These are phyloP conservation scores for Zygotorulaspora chibaensis DNA, from an alignment of 805 yeast genomes.

Conservation along the genomic window DNA sequence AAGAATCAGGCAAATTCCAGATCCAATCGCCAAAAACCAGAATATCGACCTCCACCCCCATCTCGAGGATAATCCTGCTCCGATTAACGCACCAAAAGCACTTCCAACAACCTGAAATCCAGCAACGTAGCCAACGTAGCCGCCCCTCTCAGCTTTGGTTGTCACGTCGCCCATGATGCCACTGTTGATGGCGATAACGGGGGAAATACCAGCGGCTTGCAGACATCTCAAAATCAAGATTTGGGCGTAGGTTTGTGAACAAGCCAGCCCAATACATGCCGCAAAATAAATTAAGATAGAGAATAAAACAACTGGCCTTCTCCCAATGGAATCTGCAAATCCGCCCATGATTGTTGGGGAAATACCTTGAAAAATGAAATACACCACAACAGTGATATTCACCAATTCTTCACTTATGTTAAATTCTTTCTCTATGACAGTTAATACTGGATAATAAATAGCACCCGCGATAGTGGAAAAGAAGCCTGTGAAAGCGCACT, in stretches of 20 bases:
- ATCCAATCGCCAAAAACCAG: constrained; percentile 67
- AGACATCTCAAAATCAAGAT: constrained; percentile 64
- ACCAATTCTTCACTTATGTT: constrained; percentile 51
- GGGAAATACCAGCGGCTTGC: constrained; percentile 77
- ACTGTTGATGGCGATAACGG: constrained; percentile 63
- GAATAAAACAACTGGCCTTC: constrained; percentile 59
- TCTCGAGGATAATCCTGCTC: constrained; percentile 40
- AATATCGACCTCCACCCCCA: constrained; percentile 75
- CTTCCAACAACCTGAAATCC: constrained; percentile 70
- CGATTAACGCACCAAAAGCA: constrained; percentile 75
- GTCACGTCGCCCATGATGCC: constrained; percentile 76
- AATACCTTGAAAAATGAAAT: constrained; percentile 70
- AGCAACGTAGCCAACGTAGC: constrained; percentile 57
- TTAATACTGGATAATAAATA: constrained; percentile 75
- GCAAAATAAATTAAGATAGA: constrained; percentile 54
- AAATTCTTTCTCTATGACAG: constrained; percentile 52
- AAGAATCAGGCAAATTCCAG: constrained; percentile 42
- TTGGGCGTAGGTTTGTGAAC: constrained; percentile 51
- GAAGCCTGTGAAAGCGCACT: constrained; percentile 47
- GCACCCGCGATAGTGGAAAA: constrained; percentile 73
- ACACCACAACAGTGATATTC: constrained; percentile 72
- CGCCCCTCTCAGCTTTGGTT: constrained; percentile 62
- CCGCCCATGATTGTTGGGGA: constrained; percentile 67
- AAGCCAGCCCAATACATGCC: constrained; percentile 65
- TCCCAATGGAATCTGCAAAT: constrained; percentile 65